Evolutionary conservation across 495 filamentous ascomycete genomes (phyloP), one percentile per base, ranked within the genome.

Genomic region (Penicillium dipodomyicola): DNA sequence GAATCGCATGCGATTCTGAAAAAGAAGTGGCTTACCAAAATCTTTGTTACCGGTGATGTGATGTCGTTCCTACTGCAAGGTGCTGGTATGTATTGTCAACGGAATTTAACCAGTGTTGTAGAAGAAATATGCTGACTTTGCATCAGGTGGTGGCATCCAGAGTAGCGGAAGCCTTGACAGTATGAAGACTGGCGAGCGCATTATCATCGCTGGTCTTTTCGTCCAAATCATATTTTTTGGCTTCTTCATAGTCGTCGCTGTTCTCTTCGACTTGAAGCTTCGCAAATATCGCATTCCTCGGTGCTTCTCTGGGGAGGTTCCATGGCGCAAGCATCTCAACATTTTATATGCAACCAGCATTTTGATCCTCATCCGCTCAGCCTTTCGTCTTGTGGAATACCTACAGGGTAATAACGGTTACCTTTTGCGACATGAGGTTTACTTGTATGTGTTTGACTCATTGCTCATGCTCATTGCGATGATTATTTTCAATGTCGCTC

Each of bases 311-410:
- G 84, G 85, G 37, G 66, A 86, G 61, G 49, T 44, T 2, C 67
- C 3, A 7, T 47, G 44, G 44, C 23, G 44, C 6, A 47, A 17
- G 6, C 25, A 47, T 29, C 44, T 47, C 15, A 47, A 29, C 15
- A 30, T 47, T n/a, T 25, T 47, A 3, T 47, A 47, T 5, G 25
- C 25, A 5, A 68, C 6, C 14, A 79, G 72, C 48, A 60, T 55
- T 1, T 65, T 86, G 25, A 86, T 88, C 56, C 56, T 88, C 56
- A 61, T 87, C 2, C 76, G 86, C 11, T 80, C 72, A 15, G 52
- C 85, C 6, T 86, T 85, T 62, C 73, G 86, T 17, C 65, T 83
- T 33, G 61, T 83, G 9, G 86, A 89, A 68, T 88, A 82, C 56
- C 20, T 76, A 0, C 71, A 81, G 67, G 84, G 85, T 0, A 59